Percentiles rank a stretch among this genome's conserved stretches.
Conservation (phyloP, 306 rosid species). For the Elaeagnus macrophylla region DNA sequence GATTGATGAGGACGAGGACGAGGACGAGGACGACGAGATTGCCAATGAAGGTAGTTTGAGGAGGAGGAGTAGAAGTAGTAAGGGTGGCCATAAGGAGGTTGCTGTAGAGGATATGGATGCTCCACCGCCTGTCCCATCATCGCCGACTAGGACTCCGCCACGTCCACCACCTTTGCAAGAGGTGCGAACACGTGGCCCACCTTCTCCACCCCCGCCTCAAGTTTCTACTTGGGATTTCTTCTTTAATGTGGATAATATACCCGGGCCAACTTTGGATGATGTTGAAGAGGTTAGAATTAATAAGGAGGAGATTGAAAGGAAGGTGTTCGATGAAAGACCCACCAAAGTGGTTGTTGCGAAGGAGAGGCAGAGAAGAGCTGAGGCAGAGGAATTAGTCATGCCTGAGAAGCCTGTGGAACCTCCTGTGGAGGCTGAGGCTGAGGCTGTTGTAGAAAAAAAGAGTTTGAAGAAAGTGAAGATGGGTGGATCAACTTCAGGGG, state of each 20-base stretch:
- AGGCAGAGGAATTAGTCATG: conserved; percentile 9
- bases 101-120: conserved; percentile 21
- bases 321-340: conserved; percentile 29
- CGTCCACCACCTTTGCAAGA: conserved; percentile 4
- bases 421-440: conserved; percentile 10
- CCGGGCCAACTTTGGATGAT: conserved; percentile 39
- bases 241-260: conserved; percentile 50
- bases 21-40: conserved; percentile 31
- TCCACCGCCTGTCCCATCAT: conserved; percentile 33
- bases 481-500: conserved; percentile 22
- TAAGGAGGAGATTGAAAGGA: conserved; percentile 31
- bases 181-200: conserved; percentile 19
- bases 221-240: conserved; percentile 47
- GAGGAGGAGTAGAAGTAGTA: conserved; percentile 33
- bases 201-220: conserved; percentile 24
- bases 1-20: conserved; percentile 51
- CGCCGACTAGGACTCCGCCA: conserved; percentile 9
- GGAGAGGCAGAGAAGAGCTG: conserved; percentile 10
- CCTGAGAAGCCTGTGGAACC: conserved; percentile 26
- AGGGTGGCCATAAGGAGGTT: conserved; percentile 15
- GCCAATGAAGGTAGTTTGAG: conserved; percentile 35
- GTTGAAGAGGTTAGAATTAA: conserved; percentile 22
- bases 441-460: conserved; percentile 15
- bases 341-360: conserved; percentile 24
- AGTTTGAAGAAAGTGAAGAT: conserved; percentile 41